phyloP scores from a whole-genome alignment of 2,329 filamentous ascomycete species.

The Colletotrichum sp. region DNA sequence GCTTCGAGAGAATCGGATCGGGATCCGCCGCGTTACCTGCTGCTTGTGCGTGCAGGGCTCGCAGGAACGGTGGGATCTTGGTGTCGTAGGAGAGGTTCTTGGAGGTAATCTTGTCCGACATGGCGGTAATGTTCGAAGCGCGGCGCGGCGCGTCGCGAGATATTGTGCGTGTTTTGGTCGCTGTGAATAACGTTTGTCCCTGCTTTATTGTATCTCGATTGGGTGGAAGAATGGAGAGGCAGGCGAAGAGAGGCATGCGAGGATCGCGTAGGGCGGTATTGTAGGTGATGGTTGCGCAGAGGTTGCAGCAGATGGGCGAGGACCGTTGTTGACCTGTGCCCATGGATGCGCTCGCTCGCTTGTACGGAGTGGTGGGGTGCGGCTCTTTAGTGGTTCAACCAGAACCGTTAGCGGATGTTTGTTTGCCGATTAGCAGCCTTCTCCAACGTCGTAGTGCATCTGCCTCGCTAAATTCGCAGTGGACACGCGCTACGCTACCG shows the following conservation, averaged over 20 bases:
- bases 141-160: slow-evolving; percentile 21
- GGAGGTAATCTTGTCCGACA: slow-evolving; percentile 67
- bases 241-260: not conserved
- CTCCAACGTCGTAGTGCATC: slow-evolving; percentile 1
- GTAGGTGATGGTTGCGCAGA: not conserved
- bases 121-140: slow-evolving; percentile 27
- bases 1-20: slow-evolving; percentile 55
- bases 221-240: not conserved
- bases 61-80: slow-evolving; percentile 65
- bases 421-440: not conserved
- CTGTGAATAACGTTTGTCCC: not conserved
- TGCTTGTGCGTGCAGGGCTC: slow-evolving; percentile 58
- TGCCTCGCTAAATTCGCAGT: not conserved
- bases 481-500: not conserved
- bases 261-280: not conserved
- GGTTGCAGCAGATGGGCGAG: not conserved
- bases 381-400: not conserved
- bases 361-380: not conserved
- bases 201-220: not conserved
- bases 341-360: not conserved
- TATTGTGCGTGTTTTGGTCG: not conserved
- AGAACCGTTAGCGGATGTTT: not conserved
- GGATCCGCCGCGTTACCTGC: slow-evolving; percentile 51
- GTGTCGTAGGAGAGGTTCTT: slow-evolving; percentile 73
- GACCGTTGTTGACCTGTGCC: not conserved